These are phyloP conservation scores for Lasiosphaeriaceae sp. DNA, from an alignment of 495 filamentous ascomycete species.

Conservation along the genomic window DNA sequence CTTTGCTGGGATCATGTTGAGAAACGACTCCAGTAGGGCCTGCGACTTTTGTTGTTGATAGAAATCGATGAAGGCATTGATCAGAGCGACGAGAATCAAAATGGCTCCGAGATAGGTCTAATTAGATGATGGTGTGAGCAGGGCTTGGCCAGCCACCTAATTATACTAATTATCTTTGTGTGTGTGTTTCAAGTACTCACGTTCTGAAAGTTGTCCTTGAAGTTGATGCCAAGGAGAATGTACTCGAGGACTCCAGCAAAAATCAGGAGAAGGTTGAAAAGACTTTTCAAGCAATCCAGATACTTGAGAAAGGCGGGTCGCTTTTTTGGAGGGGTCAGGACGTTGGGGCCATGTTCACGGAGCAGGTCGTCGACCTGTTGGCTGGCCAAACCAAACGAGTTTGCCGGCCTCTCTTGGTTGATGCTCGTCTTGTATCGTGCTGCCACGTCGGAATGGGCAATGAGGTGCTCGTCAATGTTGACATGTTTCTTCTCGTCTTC, in stretches of 20 bases:
- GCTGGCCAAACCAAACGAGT: conserved; percentile 22
- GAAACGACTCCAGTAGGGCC: conserved; percentile 28
- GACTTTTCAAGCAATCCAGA: conserved; percentile 19
- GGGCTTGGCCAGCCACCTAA: background rate
- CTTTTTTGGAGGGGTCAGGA: conserved; percentile 28
- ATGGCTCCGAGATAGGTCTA: conserved; percentile 33
- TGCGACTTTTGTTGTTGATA: conserved; percentile 31
- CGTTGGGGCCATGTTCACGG: conserved; percentile 22
- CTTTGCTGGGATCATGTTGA: conserved; percentile 31
- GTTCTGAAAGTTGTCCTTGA: conserved; percentile 31
- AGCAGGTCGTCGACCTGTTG: conserved; percentile 21
- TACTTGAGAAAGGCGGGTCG: conserved; percentile 25
- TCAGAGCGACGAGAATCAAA: conserved; percentile 25
- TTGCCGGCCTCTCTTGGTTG: conserved; percentile 20
- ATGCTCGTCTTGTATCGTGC: conserved; percentile 24
- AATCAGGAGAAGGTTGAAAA: conserved; percentile 32
- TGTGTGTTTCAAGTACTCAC: conserved; percentile 11
- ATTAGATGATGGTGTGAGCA: too few relatives aligned
- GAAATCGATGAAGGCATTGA: conserved; percentile 34
- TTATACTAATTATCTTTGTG: background rate
- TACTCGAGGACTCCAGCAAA: conserved; percentile 29
- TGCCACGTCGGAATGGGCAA: conserved; percentile 20
- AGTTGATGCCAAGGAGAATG: conserved; percentile 28
- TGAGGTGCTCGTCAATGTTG: conserved; percentile 29
- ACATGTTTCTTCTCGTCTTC: conserved; percentile 19